Percentiles rank a stretch among this genome's conserved stretches.
Conservation (phyloP, 2,329 filamentous ascomycete species). For the Hypoxylon sp. region DNA sequence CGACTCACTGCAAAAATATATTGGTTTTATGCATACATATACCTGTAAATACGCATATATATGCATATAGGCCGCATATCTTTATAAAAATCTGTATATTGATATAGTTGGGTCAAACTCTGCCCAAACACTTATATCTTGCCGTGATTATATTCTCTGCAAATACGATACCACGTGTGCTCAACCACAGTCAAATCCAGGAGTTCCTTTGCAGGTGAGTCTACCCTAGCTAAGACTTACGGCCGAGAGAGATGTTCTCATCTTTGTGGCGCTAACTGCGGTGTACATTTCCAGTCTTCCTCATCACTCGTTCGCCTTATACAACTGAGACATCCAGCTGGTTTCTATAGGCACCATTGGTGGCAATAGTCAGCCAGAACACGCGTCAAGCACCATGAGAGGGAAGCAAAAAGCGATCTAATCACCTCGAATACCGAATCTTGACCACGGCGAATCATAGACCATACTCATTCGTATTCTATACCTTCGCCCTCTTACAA, state of each 20-base stretch:
- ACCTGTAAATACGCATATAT: background rate
- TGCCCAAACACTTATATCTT: background rate
- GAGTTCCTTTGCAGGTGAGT: background rate
- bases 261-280: background rate
- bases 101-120: too few relatives aligned
- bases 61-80: background rate
- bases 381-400: background rate
- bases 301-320: background rate
- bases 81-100: too few relatives aligned
- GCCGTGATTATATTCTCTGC: background rate
- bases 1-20: background rate
- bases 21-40: background rate
- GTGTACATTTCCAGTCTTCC: background rate
- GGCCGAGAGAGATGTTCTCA: background rate
- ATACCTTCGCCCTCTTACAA: background rate
- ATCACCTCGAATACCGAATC: background rate
- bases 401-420: background rate
- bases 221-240: background rate
- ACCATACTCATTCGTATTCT: background rate
- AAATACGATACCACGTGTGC: too few relatives aligned
- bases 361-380: background rate
- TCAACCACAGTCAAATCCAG: background rate
- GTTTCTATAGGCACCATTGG: background rate
- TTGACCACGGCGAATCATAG: background rate
- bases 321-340: background rate